These are phyloP conservation scores for Botrytis fragariae DNA, from an alignment of 2,329 filamentous ascomycete genomes.

Conservation along the genomic window DNA sequence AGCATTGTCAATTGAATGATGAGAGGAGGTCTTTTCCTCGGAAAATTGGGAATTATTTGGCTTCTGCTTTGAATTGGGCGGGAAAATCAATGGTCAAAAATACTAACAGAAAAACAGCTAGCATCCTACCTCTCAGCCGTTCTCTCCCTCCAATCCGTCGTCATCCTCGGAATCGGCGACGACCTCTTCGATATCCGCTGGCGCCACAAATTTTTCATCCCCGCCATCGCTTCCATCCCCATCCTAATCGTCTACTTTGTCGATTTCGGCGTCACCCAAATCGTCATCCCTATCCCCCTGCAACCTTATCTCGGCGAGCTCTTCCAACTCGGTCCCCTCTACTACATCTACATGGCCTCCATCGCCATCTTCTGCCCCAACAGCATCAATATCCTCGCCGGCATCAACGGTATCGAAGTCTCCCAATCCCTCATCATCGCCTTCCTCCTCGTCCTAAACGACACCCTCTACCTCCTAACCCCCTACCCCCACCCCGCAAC, in stretches of 20 bases:
- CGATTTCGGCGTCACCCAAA: slow-evolving; percentile 94
- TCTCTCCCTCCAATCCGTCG: slow-evolving; percentile 85
- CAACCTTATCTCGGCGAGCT: slow-evolving; percentile 77
- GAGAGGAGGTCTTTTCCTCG: fast-evolving
- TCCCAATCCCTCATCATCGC: slow-evolving; percentile 91
- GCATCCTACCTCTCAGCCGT: slow-evolving; percentile 94
- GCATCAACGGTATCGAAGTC: slow-evolving; percentile 98
- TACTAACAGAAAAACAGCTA: slow-evolving; percentile 53
- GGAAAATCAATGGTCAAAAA: background rate
- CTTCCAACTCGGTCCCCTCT: slow-evolving; percentile 76
- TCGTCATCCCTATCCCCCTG: slow-evolving; percentile 84
- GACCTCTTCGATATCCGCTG: slow-evolving; percentile 98
- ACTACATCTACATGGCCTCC: slow-evolving; percentile 96
- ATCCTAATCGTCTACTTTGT: slow-evolving; percentile 97
- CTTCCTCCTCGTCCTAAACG: slow-evolving; percentile 78
- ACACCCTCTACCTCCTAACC: slow-evolving; percentile 79
- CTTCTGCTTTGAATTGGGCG: background rate
- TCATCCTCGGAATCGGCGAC: slow-evolving; percentile 88
- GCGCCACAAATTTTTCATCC: slow-evolving; percentile 98
- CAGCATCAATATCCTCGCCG: slow-evolving; percentile 98
- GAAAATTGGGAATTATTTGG: background rate
- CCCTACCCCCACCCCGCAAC: slow-evolving; percentile 89
- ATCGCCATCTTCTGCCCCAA: slow-evolving; percentile 98
- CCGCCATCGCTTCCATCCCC: slow-evolving; percentile 87
- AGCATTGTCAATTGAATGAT: background rate